These are phyloP conservation scores for Cordyceps cateniannulata DNA, from an alignment of 2,329 filamentous ascomycete genomes.

Conservation along the genomic window DNA sequence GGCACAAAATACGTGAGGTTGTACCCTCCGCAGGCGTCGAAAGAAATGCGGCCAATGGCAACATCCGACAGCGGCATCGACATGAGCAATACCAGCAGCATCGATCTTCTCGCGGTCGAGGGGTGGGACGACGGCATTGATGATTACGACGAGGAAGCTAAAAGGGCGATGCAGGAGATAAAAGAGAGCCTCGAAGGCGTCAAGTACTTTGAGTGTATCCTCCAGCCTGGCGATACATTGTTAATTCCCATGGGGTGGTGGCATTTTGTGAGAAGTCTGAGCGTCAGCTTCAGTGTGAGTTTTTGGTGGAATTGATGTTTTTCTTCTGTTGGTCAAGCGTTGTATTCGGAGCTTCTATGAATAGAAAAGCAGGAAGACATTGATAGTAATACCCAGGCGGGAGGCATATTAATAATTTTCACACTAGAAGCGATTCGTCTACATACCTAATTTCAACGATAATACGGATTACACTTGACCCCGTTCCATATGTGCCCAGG, in stretches of 20 bases:
- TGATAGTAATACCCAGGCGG: neutral
- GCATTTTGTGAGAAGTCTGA: slow-evolving; percentile 89
- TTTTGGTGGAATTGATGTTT: slow-evolving; percentile 89
- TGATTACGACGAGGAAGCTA: slow-evolving; percentile 18
- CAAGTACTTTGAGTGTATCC: slow-evolving; percentile 61
- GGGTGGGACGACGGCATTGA: slow-evolving; percentile 42
- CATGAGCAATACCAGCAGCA: slow-evolving; percentile 82
- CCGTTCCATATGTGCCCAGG: no score
- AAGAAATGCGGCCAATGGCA: slow-evolving; percentile 53
- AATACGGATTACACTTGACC: no score
- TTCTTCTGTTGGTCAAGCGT: neutral
- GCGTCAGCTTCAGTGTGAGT: slow-evolving; percentile 86
- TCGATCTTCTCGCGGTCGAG: slow-evolving; percentile 69
- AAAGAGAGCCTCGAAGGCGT: slow-evolving; percentile 48
- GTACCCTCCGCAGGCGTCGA: slow-evolving; percentile 62
- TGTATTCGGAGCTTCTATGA: neutral
- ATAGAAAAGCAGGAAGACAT: neutral
- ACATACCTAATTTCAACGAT: no score
- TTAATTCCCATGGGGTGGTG: slow-evolving; percentile 96
- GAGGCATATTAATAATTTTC: neutral
- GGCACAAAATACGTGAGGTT: slow-evolving; percentile 88
- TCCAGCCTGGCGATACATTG: slow-evolving; percentile 75
- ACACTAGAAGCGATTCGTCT: neutral
- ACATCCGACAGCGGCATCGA: slow-evolving; percentile 62
- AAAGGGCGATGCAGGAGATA: slow-evolving; percentile 26